Base-by-base conservation (phyloP, 1,284 basidiomycete genomes). In the Boletus semigastroideus region DNA sequence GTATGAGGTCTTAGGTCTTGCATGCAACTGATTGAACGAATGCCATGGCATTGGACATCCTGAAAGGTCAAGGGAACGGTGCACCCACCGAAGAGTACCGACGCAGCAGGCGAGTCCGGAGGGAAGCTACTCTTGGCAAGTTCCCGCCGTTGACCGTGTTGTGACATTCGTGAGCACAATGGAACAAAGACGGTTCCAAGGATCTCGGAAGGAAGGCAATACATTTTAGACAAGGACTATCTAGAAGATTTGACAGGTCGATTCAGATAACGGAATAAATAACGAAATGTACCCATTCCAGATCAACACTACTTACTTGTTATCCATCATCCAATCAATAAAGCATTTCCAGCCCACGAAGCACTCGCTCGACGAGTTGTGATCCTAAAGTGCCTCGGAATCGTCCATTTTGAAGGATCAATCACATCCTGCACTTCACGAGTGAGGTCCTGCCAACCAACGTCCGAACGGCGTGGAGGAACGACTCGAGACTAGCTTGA, bases 371-470 rank as follows among this genome's bases (percentile, higher is more conserved):
- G 53, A 40, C 49, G 49, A 41, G 51, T 37, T 12, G 52, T 44
- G 31, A 65, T 59, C 41, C 13, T 63, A 38, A 63, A 63, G 49
- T 50, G 39, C 17, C 20, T 61, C 19, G 55, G 40, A 41, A 37
- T 13, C 4, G 27, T 39, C 62, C 62, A 67, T 22, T 53, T 61
- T 8, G 43, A 63, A n/a, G 58, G 55, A 27, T 61, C 52, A 8
- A 62, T 65, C 49, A 65, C 55, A 30, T 60, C 52, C 41, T 58
- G 56, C 43, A 58, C 63, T 31, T 62, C 64, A n/a, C 2, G 30
- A 12, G 55, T 54, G 41, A 62, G 51, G 33, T 46, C 51, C 30
- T 49, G 44, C 62, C 47, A 65, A 39, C 45, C 41, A 66, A 47
- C 16, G 16, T 31, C 39, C 55, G 60, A 46, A 50, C 62, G 20